Conservation (phyloP, 495 filamentous ascomycete species). For the Aspergillus affinis region DNA sequence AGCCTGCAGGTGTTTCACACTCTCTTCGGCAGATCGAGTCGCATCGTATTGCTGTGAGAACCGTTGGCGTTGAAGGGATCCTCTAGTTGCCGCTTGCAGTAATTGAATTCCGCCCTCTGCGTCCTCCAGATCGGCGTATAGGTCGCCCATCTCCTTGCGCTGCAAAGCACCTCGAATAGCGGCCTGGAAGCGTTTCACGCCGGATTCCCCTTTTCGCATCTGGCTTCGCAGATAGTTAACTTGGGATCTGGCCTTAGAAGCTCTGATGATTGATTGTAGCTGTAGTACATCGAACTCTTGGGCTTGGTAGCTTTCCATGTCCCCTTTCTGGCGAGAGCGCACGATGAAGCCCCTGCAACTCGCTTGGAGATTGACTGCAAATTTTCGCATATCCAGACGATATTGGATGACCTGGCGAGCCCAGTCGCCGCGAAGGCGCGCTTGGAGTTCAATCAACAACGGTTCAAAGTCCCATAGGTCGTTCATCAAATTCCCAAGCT, state of each 20-base stretch:
- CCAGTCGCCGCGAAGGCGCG: constrained; percentile 77
- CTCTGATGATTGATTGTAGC: constrained; percentile 84
- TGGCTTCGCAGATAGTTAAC: constrained; percentile 62
- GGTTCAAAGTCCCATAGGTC: constrained; percentile 86
- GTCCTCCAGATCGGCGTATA: constrained; percentile 47
- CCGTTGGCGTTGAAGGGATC: constrained; percentile 44
- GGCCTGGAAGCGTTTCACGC: constrained; percentile 59
- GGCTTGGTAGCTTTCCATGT: constrained; percentile 66
- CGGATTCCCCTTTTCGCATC: constrained; percentile 56
- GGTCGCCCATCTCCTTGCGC: constrained; percentile 45
- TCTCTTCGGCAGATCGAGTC: constrained; percentile 37
- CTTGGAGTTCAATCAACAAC: constrained; percentile 75
- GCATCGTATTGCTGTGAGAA: constrained; percentile 41
- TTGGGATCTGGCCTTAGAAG: constrained; percentile 68
- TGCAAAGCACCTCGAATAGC: constrained; percentile 61
- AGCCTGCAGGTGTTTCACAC: constrained; percentile 63
- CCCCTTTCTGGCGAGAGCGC: constrained; percentile 59
- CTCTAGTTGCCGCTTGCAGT: constrained; percentile 73
- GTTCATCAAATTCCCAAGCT: constrained; percentile 81
- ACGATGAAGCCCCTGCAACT: constrained; percentile 75
- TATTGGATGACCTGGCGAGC: constrained; percentile 75
- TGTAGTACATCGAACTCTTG: constrained; percentile 70
- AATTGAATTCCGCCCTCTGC: constrained; percentile 50
- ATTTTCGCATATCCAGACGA: constrained; percentile 72
- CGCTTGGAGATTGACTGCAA: constrained; percentile 76